Evolutionary conservation across 352 stramenopile genomes (phyloP).

Genomic region (Porosira glacialis): DNA sequence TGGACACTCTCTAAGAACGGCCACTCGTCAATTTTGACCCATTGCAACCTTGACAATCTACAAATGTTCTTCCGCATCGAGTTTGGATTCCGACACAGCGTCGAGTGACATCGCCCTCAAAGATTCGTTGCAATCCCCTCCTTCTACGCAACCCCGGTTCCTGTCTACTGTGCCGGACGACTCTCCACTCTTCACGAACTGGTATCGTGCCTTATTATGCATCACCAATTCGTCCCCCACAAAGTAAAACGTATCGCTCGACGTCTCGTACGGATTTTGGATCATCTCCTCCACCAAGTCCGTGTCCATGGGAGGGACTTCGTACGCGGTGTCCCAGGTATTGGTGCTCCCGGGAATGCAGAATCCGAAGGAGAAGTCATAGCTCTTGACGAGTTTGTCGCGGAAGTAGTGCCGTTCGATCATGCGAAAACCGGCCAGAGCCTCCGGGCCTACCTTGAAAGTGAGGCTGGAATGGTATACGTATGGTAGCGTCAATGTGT

Average conservation of each 20-base stretch:
- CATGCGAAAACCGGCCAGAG: constrained; percentile 90
- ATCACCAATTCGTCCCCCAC: constrained; percentile 93
- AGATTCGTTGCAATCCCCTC: too few species aligned
- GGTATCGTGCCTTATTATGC: constrained; percentile 87
- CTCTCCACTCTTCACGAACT: too few species aligned
- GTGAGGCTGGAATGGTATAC: constrained; percentile 78
- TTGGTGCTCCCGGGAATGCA: constrained; percentile 93
- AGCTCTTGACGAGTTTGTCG: constrained; percentile 85
- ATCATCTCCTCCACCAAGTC: constrained; percentile 93
- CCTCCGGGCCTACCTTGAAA: constrained; percentile 88
- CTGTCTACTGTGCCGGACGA: too few species aligned
- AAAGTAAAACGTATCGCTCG: constrained; percentile 92
- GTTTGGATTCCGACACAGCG: too few species aligned
- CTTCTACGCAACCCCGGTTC: too few species aligned
- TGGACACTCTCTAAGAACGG: too few species aligned
- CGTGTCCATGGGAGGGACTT: constrained; percentile 88
- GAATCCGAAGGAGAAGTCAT: constrained; percentile 93
- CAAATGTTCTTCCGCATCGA: too few species aligned
- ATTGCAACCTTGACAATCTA: too few species aligned
- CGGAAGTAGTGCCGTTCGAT: constrained; percentile 96
- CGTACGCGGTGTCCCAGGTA: constrained; percentile 93
- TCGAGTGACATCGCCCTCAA: too few species aligned
- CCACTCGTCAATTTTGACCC: too few species aligned
- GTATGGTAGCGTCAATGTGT: background rate
- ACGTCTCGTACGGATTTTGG: constrained; percentile 88